A percentile compares a stretch with the other conserved stretches of the same genome.
phyloP scores from a whole-genome alignment of 2,329 filamentous ascomycete genomes.

The Pezicula carpinea region DNA sequence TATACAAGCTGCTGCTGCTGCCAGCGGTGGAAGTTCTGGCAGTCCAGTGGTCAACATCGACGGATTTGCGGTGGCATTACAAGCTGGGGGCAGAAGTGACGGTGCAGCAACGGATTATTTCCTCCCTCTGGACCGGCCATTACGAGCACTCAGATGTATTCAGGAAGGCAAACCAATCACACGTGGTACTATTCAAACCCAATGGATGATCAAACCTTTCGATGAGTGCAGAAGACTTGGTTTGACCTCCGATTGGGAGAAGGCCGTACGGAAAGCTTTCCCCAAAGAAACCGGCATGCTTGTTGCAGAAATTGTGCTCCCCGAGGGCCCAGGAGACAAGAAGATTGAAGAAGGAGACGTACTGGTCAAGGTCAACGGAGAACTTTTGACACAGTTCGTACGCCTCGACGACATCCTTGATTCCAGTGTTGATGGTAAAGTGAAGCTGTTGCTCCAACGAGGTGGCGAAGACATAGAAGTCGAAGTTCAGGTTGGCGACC shows the following conservation, averaged over 20 bases:
- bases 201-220: conserved; percentile 95
- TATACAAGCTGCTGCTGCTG: conserved; percentile 95
- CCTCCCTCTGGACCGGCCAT: conserved; percentile 83
- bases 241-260: conserved; percentile 80
- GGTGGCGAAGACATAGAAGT: conserved; percentile 85
- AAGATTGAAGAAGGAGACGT: conserved; percentile 95
- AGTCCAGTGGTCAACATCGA: conserved; percentile 96
- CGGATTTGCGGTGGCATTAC: conserved; percentile 84
- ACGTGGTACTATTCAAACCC: conserved; percentile 96
- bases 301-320: conserved; percentile 90
- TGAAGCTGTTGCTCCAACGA: conserved; percentile 79
- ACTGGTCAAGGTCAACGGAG: conserved; percentile 85
- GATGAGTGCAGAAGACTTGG: conserved; percentile 92
- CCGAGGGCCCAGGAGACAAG: conserved; percentile 78
- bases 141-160: conserved; percentile 82
- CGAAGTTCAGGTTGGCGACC: conserved; percentile 77
- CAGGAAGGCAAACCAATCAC: conserved; percentile 70
- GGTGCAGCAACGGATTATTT: conserved; percentile 98
- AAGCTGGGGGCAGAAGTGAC: conserved; percentile 89
- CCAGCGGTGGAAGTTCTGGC: conserved; percentile 95
- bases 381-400: conserved; percentile 90
- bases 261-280: conserved; percentile 74
- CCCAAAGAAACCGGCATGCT: conserved; percentile 96
- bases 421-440: conserved; percentile 72
- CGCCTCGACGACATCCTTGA: conserved; percentile 88